Conservation (phyloP, 2,329 filamentous ascomycete genomes). For the Lasiodiplodia sp. region DNA sequence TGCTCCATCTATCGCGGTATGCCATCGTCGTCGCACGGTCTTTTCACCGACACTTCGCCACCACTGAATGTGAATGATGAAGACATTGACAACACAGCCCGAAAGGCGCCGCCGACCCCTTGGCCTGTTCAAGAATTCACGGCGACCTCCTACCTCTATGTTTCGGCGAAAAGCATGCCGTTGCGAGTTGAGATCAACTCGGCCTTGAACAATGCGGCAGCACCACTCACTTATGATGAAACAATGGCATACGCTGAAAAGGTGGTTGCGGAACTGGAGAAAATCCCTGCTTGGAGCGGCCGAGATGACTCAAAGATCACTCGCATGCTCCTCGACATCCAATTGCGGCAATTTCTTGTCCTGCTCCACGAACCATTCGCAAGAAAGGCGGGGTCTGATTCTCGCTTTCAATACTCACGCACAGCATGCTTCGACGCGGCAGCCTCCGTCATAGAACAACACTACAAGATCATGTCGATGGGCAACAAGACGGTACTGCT, state of each 20-base stretch:
- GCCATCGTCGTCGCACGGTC: conserved; percentile 49
- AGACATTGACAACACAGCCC: conserved; percentile 47
- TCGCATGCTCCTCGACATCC: conserved; percentile 35
- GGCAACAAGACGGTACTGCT: conserved; percentile 17
- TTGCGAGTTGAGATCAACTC: conserved; percentile 43
- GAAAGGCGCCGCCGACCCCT: conserved; percentile 36
- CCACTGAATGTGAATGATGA: conserved; percentile 61
- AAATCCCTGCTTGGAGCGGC: conserved; percentile 26
- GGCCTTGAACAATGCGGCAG: conserved; percentile 43
- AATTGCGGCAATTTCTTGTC: conserved; percentile 45
- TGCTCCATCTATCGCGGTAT: conserved; percentile 63
- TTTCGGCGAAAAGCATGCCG: conserved; percentile 38
- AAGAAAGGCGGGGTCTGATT: conserved; percentile 36
- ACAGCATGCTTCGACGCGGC: conserved; percentile 41
- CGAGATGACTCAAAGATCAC: conserved; percentile 33
- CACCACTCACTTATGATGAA: conserved; percentile 41
- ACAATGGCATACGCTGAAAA: conserved; percentile 44
- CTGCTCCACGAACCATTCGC: conserved; percentile 46
- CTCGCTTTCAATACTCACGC: conserved; percentile 43
- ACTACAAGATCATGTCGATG: conserved; percentile 33
- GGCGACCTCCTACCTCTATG: conserved; percentile 39
- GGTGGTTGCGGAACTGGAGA: conserved; percentile 33
- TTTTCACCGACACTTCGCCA: conserved; percentile 58
- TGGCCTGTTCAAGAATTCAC: conserved; percentile 42
- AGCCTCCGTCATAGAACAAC: conserved; percentile 37